A percentile compares a stretch with the other conserved stretches of the same genome.
Conservation (phyloP, 192 early-diverging fungal genomes). For the Coemansia sp. region DNA sequence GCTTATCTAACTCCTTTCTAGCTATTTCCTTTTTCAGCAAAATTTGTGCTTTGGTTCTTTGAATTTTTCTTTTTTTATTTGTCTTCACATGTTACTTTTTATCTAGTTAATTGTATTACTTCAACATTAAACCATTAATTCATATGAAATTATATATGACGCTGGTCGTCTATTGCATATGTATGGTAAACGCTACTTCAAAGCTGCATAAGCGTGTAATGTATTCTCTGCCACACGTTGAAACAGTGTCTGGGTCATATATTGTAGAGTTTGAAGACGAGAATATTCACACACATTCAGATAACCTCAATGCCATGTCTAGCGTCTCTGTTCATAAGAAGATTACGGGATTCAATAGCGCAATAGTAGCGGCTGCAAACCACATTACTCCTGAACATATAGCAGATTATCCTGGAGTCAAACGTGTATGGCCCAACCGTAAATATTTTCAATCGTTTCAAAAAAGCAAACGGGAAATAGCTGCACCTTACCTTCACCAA, state of each 20-base stretch:
- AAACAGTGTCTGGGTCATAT: constrained; percentile 13
- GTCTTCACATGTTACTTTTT: neutral
- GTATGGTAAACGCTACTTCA: neutral
- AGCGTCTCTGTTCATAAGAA: constrained; percentile 9
- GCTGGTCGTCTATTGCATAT: neutral
- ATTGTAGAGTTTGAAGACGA: constrained; percentile 31
- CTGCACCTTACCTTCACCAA: constrained; percentile 28
- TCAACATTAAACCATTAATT: neutral
- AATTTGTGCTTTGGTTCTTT: neutral
- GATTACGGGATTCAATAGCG: constrained; percentile 13
- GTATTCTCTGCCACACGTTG: constrained; percentile 14
- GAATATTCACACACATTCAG: neutral
- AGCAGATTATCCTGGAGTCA: constrained; percentile 16
- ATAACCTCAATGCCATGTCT: constrained; percentile 7
- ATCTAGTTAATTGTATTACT: neutral
- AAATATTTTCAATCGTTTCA: constrained; percentile 3
- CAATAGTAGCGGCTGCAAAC: constrained; percentile 8
- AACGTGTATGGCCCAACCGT: constrained; percentile 31
- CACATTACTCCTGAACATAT: constrained; percentile 6
- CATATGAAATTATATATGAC: neutral
- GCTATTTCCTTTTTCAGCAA: neutral
- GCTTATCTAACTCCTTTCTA: neutral
- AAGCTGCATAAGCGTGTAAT: constrained; percentile 10
- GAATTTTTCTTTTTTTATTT: neutral
- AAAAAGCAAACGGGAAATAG: neutral